Evolutionary conservation across 2,329 filamentous ascomycete species (phyloP), one percentile per base, ranked within the genome.

Genomic region (Arthrobotrys megalospora): DNA sequence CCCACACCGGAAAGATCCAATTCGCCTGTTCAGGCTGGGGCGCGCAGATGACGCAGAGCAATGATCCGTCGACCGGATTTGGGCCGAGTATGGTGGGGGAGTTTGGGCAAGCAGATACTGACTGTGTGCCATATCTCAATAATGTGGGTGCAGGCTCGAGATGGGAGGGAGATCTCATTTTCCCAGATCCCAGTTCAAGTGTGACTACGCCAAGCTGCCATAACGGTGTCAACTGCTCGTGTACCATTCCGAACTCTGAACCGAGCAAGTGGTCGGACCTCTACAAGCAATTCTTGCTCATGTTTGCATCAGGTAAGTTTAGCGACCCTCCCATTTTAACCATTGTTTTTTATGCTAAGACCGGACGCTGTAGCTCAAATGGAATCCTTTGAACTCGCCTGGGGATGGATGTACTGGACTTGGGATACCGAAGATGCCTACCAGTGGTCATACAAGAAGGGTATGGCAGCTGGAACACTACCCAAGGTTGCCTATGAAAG

Each of bases 331-430:
- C 50, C 16, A 50, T 7, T 8, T 24, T 52, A 43, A 34, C 6
- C 6, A 28, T 12, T 28, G 34, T 45, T 38, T 8, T 11, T 1
- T 63, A 48, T 48, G 41, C 41, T 67, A 53, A 71, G 66, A 14
- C 68, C 16, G 4, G 41, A 45, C 70, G 32, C 24, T 47, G 12
- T 24, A 82, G 96, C 94, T 67, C 96, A 99, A 86, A 99, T 99
- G 93, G 88, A 91, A 81, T 93, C 91, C 76, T 99, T 98, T 83
- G 95, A 98, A 85, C 90, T 91, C 80, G 93, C 93, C 5, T 96
- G 92, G 91, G 96, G 96, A 60, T 99, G 96, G 96, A 97, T 97
- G 86, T 99, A 99, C 85, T 99, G 96, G 96, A 98, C 94, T 38
- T 97, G 96, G 95, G 90, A 94, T 85, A 97, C 95, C 34, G 95